A percentile compares a stretch with the other conserved stretches of the same genome.
These are phyloP conservation scores for Pseudogymnoascus sp. DNA, from an alignment of 2,329 filamentous ascomycete genomes.

Conservation along the genomic window DNA sequence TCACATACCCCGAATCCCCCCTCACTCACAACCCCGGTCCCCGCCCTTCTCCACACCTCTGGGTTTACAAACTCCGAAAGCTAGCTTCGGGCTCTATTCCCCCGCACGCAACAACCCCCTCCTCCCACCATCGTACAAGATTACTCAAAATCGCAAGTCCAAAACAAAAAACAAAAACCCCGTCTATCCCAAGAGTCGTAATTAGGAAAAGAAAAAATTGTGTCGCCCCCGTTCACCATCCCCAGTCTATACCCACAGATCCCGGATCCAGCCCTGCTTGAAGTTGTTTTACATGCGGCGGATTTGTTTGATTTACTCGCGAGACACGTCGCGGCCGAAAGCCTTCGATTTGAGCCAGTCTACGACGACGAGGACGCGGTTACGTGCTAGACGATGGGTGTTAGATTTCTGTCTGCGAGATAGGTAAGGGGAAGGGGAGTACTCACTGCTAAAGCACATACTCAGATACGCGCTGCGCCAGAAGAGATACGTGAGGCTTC, in stretches of 20 bases:
- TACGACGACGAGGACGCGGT: slow-evolving; percentile 83
- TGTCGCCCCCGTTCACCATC: background rate
- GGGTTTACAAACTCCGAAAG: no score
- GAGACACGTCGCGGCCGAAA: slow-evolving; percentile 90
- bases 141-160: background rate
- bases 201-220: slow-evolving; percentile 1
- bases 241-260: background rate
- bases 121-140: background rate
- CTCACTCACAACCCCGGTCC: background rate
- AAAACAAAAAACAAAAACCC: background rate
- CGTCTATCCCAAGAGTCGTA: slow-evolving; percentile 5
- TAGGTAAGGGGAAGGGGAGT: slow-evolving; percentile 10
- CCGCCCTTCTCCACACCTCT: background rate
- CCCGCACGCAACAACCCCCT: background rate
- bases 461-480: slow-evolving; percentile 97
- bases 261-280: background rate
- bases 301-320: slow-evolving; percentile 50
- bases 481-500: slow-evolving; percentile 93
- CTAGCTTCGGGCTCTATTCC: background rate
- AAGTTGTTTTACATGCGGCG: background rate
- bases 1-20: background rate
- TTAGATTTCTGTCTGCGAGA: slow-evolving; percentile 15
- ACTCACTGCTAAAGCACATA: slow-evolving; percentile 99
- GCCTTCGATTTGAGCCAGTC: slow-evolving; percentile 97
- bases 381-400: slow-evolving; percentile 57